Conservation (phyloP, 495 filamentous ascomycete genomes). For the Bathelium albidoporum region DNA sequence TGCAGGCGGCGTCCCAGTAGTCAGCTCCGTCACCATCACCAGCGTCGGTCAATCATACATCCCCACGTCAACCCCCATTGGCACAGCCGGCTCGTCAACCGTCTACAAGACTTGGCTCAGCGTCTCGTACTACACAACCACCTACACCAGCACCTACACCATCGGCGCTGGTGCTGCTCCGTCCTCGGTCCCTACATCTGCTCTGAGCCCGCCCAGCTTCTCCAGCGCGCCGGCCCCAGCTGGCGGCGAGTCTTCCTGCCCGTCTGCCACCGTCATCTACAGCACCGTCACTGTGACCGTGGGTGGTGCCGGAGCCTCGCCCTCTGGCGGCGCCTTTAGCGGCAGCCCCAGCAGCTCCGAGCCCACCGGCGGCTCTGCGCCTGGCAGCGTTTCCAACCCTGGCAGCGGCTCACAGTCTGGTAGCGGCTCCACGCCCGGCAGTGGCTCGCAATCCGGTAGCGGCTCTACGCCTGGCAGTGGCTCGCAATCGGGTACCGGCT, state of each 20-base stretch:
- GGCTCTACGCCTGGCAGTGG: neutral
- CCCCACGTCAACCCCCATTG: neutral
- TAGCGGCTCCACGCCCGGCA: neutral
- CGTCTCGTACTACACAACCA: neutral
- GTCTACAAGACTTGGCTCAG: neutral
- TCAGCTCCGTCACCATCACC: neutral
- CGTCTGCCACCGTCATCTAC: neutral
- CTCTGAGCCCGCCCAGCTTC: neutral
- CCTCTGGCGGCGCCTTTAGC: neutral
- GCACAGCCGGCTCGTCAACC: neutral
- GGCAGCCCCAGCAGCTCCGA: neutral
- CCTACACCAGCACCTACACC: neutral
- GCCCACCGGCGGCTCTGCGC: neutral
- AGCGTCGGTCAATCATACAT: neutral
- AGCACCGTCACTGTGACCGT: conserved; percentile 1
- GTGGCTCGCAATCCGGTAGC: neutral
- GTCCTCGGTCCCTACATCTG: neutral
- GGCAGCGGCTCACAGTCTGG: neutral
- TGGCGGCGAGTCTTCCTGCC: neutral
- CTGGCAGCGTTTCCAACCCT: neutral
- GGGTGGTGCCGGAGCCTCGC: neutral
- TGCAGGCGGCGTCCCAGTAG: too few species aligned
- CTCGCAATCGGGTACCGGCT: too few species aligned
- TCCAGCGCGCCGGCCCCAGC: neutral
- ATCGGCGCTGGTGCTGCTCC: neutral